Conservation (phyloP, 23 red algal species). For the Agarophyton chilense region DNA sequence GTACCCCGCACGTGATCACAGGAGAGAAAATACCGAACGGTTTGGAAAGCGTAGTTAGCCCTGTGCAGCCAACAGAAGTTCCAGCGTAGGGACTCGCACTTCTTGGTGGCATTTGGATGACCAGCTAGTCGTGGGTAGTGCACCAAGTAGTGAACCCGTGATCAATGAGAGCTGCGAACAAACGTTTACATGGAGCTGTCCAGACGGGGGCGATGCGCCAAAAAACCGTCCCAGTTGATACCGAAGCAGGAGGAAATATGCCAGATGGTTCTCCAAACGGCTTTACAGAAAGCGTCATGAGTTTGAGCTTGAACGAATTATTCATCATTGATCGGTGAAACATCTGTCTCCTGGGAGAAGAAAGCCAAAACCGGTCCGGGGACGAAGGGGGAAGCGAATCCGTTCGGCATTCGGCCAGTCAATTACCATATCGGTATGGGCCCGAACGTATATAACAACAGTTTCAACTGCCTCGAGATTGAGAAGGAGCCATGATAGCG, state of each 20-base stretch:
- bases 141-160: slow-evolving; percentile 26
- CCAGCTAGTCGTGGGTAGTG: slow-evolving; percentile 39
- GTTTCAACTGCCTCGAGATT: no score
- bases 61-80: slow-evolving; percentile 29
- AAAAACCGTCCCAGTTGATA: background rate
- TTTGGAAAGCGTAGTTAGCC: slow-evolving; percentile 5
- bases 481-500: no score
- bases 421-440: no score
- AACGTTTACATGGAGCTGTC: slow-evolving; percentile 36
- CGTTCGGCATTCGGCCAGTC: no score
- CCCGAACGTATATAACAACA: no score
- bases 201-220: background rate
- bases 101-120: background rate
- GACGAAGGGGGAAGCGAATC: no score
- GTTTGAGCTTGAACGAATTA: background rate
- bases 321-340: background rate
- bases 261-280: background rate
- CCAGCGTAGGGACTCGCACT: slow-evolving; percentile 3
- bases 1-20: background rate
- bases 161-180: slow-evolving; percentile 4
- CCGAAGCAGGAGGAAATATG: background rate
- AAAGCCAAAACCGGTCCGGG: no score
- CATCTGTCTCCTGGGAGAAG: no score
- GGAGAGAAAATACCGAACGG: background rate
- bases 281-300: background rate